These are phyloP conservation scores for Gaeumannomyces sp. DNA, from an alignment of 2,329 filamentous ascomycete genomes.

Conservation along the genomic window DNA sequence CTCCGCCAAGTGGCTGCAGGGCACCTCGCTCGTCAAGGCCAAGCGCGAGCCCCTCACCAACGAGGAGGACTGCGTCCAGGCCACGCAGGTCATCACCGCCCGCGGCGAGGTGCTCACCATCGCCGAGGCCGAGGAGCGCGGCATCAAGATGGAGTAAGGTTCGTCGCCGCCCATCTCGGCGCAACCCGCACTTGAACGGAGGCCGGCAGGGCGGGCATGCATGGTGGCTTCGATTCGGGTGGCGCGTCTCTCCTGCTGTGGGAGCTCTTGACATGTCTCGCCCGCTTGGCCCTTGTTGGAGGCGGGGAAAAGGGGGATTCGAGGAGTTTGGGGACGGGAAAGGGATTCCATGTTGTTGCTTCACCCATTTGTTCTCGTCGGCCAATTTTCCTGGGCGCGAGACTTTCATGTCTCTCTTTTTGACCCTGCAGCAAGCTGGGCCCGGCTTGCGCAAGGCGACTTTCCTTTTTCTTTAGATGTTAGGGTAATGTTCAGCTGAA, in stretches of 20 bases:
- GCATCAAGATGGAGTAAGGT: neutral
- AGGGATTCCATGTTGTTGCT: neutral
- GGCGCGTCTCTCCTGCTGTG: neutral
- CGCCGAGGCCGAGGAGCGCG: neutral
- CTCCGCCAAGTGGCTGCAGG: constrained; percentile 3
- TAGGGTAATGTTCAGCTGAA: no score
- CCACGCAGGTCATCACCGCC: neutral
- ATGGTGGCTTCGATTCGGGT: no score
- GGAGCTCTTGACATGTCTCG: neutral
- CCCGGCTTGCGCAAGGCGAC: neutral
- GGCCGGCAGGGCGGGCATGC: no score
- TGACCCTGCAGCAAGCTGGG: neutral
- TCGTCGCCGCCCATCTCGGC: no score
- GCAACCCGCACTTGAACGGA: no score
- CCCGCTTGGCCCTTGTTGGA: no score
- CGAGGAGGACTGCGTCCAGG: neutral
- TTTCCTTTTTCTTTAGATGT: neutral
- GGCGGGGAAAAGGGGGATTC: neutral
- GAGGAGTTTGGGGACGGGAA: neutral
- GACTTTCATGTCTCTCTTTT: neutral
- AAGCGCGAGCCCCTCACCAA: neutral
- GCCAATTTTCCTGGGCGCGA: neutral
- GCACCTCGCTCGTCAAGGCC: constrained; percentile 3
- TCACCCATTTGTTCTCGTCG: neutral
- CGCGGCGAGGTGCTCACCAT: neutral